Evolutionary conservation across 2,329 filamentous ascomycete genomes (phyloP), one percentile per base, ranked within the genome.

Genomic region (Fusarium lyarnte): DNA sequence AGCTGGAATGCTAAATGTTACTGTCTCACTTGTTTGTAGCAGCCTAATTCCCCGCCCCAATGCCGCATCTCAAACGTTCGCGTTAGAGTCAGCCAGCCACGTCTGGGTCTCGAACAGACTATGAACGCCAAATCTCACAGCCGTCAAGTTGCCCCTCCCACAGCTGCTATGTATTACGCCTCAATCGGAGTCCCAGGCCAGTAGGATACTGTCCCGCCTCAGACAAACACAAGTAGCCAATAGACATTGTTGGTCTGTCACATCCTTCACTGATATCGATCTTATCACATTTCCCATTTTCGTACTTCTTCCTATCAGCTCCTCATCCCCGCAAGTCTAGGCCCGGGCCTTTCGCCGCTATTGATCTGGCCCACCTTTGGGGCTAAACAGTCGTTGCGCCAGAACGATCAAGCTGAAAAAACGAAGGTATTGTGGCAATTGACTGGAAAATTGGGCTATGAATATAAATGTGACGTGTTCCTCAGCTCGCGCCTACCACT

Each of bases 301-400:
- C 45, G 27, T n/a, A 31, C 21, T 3, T 47, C 1, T 17, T 29
- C 27, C 27, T 47, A 47, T 47, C 10, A 47, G 27, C 29, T 17
- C 10, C 27, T 13, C 5, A 17, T 31, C 14, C 45, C 45, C 45
- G 27, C 27, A n/a, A 6, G 5, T 31, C 45, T 47, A 47, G 45
- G 45, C 45, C 45, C 27, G 27, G 45, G 45, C 45, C 27, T 47
- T 47, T 47, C 27, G 45, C 45, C 45, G 45, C 45, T 47, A 47
- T 47, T 11, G 45, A 31, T 17, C 4, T 47, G 27, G 27, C 21
- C 45, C 27, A 31, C 27, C 13, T 31, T 31, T 47, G 27, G 4
- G 27, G 14, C 27, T 31, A n/a, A 31, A 11, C 27, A 14, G 14
- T 47, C 7, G 27, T n/a, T 31, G 10, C 9, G 10, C 10, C 10